phyloP scores from a whole-genome alignment of 2,329 filamentous ascomycete genomes.

The Truncatella angustata region DNA sequence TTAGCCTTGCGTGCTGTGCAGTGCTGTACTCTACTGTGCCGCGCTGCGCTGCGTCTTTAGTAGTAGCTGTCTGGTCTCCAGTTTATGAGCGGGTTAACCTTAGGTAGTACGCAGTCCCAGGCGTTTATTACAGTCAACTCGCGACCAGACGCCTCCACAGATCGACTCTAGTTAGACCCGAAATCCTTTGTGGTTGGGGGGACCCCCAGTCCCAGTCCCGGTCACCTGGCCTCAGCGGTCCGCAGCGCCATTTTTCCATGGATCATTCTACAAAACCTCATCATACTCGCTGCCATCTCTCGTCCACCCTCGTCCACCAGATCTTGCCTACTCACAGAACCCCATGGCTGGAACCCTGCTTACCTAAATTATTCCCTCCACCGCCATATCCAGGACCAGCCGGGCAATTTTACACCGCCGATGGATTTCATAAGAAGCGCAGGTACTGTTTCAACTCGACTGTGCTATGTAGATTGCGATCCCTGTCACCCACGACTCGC shows the following conservation, averaged over 20 bases:
- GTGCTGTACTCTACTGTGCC: too few relatives aligned
- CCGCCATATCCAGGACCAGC: too few relatives aligned
- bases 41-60: too few relatives aligned
- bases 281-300: not conserved
- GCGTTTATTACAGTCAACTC: too few relatives aligned
- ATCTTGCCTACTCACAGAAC: too few relatives aligned
- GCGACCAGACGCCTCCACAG: slow-evolving; percentile 3
- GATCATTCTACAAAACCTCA: not conserved
- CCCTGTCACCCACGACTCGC: not conserved
- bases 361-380: too few relatives aligned
- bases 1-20: too few relatives aligned
- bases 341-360: too few relatives aligned
- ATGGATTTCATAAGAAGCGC: not conserved
- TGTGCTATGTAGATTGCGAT: not conserved
- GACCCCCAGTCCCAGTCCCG: not conserved
- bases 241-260: not conserved
- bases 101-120: slow-evolving; percentile 1
- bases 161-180: not conserved
- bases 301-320: not conserved
- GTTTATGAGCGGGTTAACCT: not conserved
- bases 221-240: not conserved
- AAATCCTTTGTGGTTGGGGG: not conserved
- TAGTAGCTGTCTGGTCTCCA: too few relatives aligned
- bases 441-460: not conserved
- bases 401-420: too few relatives aligned